Percentiles rank a stretch among this genome's conserved stretches.
phyloP scores from a whole-genome alignment of 2,329 filamentous ascomycete species.

The Simplicillium aogashimaense region DNA sequence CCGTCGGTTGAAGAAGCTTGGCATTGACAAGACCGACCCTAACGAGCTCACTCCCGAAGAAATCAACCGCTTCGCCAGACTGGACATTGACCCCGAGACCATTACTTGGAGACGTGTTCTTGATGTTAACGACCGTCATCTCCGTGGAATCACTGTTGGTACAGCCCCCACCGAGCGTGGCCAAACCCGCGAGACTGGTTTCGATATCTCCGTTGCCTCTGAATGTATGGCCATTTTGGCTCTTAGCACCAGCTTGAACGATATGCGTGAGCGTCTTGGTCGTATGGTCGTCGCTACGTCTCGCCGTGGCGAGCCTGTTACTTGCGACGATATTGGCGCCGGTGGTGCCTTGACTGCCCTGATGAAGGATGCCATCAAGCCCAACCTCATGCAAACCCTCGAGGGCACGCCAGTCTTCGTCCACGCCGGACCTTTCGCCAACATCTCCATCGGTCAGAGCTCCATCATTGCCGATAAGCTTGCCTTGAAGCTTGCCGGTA shows the following conservation, averaged over 20 bases:
- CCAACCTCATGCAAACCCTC: conserved; percentile 95
- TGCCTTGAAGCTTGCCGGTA: conserved; percentile 90
- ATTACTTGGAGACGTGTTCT: conserved; percentile 96
- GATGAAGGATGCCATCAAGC: conserved; percentile 98
- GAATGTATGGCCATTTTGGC: conserved; percentile 98
- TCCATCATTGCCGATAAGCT: conserved; percentile 92
- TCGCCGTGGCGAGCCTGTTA: conserved; percentile 76
- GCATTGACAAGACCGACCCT: conserved; percentile 90
- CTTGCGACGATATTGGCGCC: conserved; percentile 89
- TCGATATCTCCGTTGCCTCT: conserved; percentile 95
- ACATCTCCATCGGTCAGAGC: conserved; percentile 95
- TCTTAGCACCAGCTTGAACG: conserved; percentile 74
- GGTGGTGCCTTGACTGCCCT: conserved; percentile 87
- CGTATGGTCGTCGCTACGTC: conserved; percentile 94
- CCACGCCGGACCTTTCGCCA: conserved; percentile 94
- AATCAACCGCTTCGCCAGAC: conserved; percentile 74
- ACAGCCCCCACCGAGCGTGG: conserved; percentile 86
- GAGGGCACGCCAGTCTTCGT: conserved; percentile 97
- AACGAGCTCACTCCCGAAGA: conserved; percentile 86
- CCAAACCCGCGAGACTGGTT: conserved; percentile 77
- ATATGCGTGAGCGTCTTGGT: conserved; percentile 88
- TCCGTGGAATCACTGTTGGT: conserved; percentile 82
- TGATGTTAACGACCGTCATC: conserved; percentile 93
- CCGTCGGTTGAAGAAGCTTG: conserved; percentile 86
- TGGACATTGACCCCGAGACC: conserved; percentile 93